Evolutionary conservation across 2,329 filamentous ascomycete species (phyloP).

Genomic region (Aspergillus bombycis): DNA sequence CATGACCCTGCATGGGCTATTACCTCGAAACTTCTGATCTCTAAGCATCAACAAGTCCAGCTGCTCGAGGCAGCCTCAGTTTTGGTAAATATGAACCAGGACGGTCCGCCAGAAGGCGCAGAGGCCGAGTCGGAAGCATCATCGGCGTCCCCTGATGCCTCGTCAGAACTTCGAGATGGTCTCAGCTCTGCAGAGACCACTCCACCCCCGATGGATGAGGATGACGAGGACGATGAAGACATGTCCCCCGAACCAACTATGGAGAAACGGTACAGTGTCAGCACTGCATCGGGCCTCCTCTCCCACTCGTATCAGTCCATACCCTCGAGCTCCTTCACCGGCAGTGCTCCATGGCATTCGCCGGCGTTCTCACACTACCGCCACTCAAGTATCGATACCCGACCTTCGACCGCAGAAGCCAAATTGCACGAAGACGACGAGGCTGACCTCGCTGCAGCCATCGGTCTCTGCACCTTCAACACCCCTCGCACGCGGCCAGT

Average conservation of each 20-base stretch:
- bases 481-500: conserved; percentile 71
- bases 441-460: conserved; percentile 83
- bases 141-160: conserved; percentile 79
- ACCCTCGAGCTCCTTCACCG: conserved; percentile 59
- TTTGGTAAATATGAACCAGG: conserved; percentile 82
- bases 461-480: conserved; percentile 85
- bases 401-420: conserved; percentile 78
- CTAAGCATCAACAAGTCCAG: conserved; percentile 99
- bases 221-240: conserved; percentile 39
- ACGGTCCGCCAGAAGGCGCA: conserved; percentile 66
- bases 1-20: conserved; percentile 97
- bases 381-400: conserved; percentile 73
- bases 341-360: conserved; percentile 53
- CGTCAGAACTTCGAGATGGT: conserved; percentile 72
- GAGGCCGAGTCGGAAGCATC: conserved; percentile 77
- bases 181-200: conserved; percentile 90
- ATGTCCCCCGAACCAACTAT: conserved; percentile 54
- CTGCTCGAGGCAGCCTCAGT: conserved; percentile 96
- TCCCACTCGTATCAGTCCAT: conserved; percentile 82
- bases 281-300: conserved; percentile 51
- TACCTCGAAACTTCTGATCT: conserved; percentile 96
- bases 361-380: conserved; percentile 62
- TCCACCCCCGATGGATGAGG: conserved; percentile 76
- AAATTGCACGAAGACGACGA: conserved; percentile 79
- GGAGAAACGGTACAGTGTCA: conserved; percentile 61